Percentiles rank a stretch among this genome's conserved stretches.
phyloP scores from a whole-genome alignment of 2,329 filamentous ascomycete genomes.

The Fusarium hostae region DNA sequence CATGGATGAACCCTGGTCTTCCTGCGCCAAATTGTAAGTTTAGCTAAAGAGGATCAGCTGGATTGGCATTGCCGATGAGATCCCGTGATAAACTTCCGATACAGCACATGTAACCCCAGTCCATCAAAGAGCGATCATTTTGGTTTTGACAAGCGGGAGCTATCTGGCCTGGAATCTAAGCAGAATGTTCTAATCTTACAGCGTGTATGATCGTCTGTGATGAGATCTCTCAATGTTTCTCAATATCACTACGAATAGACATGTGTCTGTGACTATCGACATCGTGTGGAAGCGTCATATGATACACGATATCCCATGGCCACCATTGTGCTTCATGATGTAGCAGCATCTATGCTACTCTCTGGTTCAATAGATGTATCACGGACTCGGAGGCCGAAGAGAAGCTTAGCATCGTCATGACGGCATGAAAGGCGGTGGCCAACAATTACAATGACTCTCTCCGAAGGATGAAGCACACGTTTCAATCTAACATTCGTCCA shows the following conservation, averaged over 20 bases:
- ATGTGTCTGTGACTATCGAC: neutral
- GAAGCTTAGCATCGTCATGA: slow-evolving; percentile 16
- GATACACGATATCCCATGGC: neutral
- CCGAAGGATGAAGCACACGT: slow-evolving; percentile 25
- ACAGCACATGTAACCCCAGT: slow-evolving; percentile 23
- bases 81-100: slow-evolving; percentile 26
- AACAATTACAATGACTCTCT: neutral
- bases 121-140: slow-evolving; percentile 16
- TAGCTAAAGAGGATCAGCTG: slow-evolving; percentile 21
- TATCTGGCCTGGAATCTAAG: slow-evolving; percentile 3
- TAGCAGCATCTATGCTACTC: neutral
- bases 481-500: slow-evolving; percentile 22
- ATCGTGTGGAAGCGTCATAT: slow-evolving; percentile 11
- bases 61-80: neutral
- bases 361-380: neutral
- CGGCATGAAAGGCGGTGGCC: slow-evolving; percentile 6
- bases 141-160: neutral
- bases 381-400: neutral
- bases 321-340: neutral
- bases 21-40: slow-evolving; percentile 8
- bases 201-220: neutral
- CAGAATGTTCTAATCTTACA: neutral
- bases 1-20: slow-evolving; percentile 20
- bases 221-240: neutral
- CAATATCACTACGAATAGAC: neutral